Base-by-base conservation (phyloP, 2,329 filamentous ascomycete genomes). In the Pestalotiopsis sp. region DNA sequence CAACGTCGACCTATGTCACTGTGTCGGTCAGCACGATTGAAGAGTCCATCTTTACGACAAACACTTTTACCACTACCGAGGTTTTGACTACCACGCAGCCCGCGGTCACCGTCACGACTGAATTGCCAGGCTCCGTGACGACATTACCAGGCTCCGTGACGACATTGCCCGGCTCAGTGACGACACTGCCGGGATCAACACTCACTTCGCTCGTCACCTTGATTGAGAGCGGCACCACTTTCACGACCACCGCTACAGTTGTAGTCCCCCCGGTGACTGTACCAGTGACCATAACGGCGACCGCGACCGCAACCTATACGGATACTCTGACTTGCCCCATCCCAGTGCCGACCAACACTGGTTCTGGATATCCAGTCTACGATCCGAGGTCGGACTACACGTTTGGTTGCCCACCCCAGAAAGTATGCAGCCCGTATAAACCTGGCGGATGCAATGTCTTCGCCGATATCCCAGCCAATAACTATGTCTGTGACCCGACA, bases 321-420 rank as follows among this genome's bases (percentile, higher is more conserved):
- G 56, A 73, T 1, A 75, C 84, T 9, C 81, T 79, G 14, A 71
- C 81, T 4, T 89, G 87, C 68, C 77, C 85, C 2, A 76, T 78
- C 2, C 84, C 86, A 3, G 76, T 78, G 2, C 84, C 86, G 2
- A 83, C 83, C 2, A 82, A 83, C 36, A 67, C 77, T 49, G 67
- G 75, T 62, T 41, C 69, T 39, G 41, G 49, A 14, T 66, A 70
- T 9, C 56, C 73, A 13, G 70, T 76, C 1, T 78, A 83, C 14
- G 68, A 80, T 56, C 73, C 77, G 4, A 73, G 72, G 20, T 84
- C 84, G 1, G 72, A 86, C 66, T 78, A 78, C 52, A 87, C 85
- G 0, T 89, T 84, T 80, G 88, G 87, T 64, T 90, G 88, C 74
- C 64, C 70, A 13, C 85, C 87, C 2, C 86, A 87, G 39, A 84